Conservation (phyloP, 257 asterid genomes). For the Thymus quinquecostatus region DNA sequence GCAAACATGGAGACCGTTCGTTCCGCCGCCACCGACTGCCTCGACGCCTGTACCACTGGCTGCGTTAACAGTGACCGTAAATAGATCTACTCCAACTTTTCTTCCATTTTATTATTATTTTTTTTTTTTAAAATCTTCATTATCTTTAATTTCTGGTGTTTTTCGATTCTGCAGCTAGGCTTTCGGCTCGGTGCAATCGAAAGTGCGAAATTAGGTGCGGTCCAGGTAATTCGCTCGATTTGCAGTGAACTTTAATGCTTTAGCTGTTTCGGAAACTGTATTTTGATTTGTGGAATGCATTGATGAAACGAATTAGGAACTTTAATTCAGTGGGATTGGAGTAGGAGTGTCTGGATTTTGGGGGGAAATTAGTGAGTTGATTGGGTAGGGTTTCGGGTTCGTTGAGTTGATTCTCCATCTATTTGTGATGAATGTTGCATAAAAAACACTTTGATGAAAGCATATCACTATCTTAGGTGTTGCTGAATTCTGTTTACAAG, state of each 20-base stretch:
- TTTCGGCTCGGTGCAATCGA: constrained; percentile 37
- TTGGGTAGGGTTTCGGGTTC: constrained; percentile 2
- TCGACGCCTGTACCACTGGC: constrained; percentile 50
- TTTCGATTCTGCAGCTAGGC: constrained; percentile 39
- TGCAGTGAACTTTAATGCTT: background rate
- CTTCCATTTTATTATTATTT: background rate
- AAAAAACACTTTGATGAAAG: background rate
- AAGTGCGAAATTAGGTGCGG: constrained; percentile 56
- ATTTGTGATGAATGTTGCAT: background rate
- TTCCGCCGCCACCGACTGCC: constrained; percentile 46
- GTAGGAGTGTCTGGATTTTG: background rate
- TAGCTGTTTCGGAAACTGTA: background rate
- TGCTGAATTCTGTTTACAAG: too few species aligned
- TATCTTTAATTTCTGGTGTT: background rate
- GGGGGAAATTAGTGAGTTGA: constrained; percentile 6
- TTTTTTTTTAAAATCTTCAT: background rate
- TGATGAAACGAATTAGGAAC: background rate
- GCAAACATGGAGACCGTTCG: constrained; percentile 39
- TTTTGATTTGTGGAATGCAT: background rate
- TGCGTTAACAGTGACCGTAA: constrained; percentile 46
- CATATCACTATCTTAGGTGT: background rate
- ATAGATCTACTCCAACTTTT: background rate
- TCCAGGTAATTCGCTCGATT: constrained; percentile 44
- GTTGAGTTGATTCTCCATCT: background rate
- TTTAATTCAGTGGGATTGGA: background rate